Base-by-base conservation (phyloP, 352 stramenopile genomes). In the Phytophthora pseudosyringae region DNA sequence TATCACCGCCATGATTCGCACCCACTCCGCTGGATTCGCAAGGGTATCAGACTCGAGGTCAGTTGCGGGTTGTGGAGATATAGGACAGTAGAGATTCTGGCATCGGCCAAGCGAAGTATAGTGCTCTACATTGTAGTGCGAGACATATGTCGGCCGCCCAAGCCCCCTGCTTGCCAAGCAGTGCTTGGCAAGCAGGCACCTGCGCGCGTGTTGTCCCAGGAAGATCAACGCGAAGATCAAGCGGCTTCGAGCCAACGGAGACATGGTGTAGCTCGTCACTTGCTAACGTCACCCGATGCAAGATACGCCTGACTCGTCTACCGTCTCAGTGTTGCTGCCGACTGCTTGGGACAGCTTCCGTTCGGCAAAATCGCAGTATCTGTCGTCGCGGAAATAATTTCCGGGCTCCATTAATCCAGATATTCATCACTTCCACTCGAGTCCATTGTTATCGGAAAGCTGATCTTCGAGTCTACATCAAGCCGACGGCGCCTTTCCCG, bases 1-100 rank as follows among this genome's bases (percentile, higher is more conserved):
- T 31, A 49, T 45, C 12, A 5, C 25, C 32, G 39, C n/a, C 12
- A 66, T 66, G 58, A 66, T 67, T 61, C 51, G 43, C 43, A 67
- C 59, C 59, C 59, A 57, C 31, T 15, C 38, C 41, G 25, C 39
- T 67, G 48, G 48, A 61, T 67, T 53, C 15, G 46, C 8, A 31
- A 2, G 6, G 15, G 12, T 35, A 64, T 61, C 41, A 60, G 8
- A 21, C 21, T 21, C 21, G 21, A 21, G 21, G 21, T 2, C 21
- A 21, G 21, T 21, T 21, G 21, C 21, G 21, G 21, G 21, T 21
- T 21, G 21, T 44, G 38, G 38, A 44, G 38, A 21, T 21, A 21
- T 21, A 21, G 21, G 21, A 21, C 21, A 21, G 21, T 21, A 21
- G 21, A 21, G 21, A 21, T 21, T 21, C 21, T 21, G 21, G 21